Base-by-base conservation (phyloP, 345 rosid species). In the Dovyalis caffra region DNA sequence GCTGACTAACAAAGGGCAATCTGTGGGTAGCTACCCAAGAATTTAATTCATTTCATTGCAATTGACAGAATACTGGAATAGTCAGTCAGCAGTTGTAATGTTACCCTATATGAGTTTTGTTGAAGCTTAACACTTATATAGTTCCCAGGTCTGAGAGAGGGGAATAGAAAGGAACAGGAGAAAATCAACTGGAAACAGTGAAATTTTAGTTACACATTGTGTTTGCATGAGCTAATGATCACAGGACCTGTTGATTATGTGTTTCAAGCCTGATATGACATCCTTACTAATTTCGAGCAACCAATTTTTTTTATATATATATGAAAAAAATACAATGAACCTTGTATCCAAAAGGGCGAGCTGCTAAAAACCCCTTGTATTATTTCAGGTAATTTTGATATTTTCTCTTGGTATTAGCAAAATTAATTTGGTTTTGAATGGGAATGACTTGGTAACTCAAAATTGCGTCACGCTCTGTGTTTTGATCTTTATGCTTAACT, bases 1-100 rank as follows among this genome's bases (percentile, higher is more conserved):
- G 82, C 76, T 16, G 91, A 91, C 70, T 95, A 83, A 93, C 79
- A 23, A 64, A 43, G 65, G 31, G 47, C 64, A 60, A 70, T 69
- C 5, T 34, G 29, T 1, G 72, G 43, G 47, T 43, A 64, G 61
- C 60, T 25, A 31, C 51, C 57, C 20, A 21, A 40, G 62, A 38
- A 65, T 85, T 72, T 5, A 43, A 62, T 76, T 76, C 35, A 35
- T 66, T 82, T 56, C 72, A 28, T 56, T 66, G 34, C 75, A 40
- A 40, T n/a, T 26, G 45, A 76, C 60, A 61, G 40, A 29, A 37
- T 63, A 32, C 26, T 25, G 68, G 31, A 16, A 35, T 38, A 34
- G 63, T 57, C 38, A 1, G 51, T 23, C 29, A 69, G 14, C 60
- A 21, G 37, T 40, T 76, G 73, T 68, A 49, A 60, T 61, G 67